These are phyloP conservation scores for Chaetothyriales sp. DNA, from an alignment of 2,329 filamentous ascomycete genomes.

Conservation along the genomic window DNA sequence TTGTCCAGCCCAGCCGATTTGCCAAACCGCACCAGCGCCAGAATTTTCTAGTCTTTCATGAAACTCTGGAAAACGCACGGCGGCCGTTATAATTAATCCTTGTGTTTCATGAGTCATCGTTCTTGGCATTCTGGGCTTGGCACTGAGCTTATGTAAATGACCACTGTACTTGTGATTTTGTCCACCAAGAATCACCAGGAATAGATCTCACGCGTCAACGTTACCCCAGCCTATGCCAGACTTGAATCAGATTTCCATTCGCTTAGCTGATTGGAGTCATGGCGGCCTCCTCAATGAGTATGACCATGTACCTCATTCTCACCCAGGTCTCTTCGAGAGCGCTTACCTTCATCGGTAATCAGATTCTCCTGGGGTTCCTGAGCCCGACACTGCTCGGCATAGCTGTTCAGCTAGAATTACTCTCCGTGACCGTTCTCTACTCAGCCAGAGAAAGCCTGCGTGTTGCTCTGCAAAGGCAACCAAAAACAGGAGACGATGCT, in stretches of 20 bases:
- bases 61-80: no score
- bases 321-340: constrained; percentile 78
- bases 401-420: constrained; percentile 80
- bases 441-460: constrained; percentile 84
- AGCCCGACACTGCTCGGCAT: constrained; percentile 74
- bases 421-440: constrained; percentile 82
- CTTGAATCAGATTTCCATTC: neutral
- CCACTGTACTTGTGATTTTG: no score
- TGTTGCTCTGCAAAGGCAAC: constrained; percentile 74
- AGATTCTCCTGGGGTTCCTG: constrained; percentile 72
- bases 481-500: constrained; percentile 15
- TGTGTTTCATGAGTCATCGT: no score
- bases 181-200: no score
- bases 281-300: neutral
- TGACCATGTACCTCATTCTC: constrained; percentile 66
- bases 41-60: no score
- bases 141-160: no score
- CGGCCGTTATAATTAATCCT: no score
- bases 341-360: constrained; percentile 82
- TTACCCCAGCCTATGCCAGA: neutral
- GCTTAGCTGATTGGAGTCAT: neutral
- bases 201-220: neutral
- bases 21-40: no score
- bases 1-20: no score
- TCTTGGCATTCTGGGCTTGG: no score